Evolutionary conservation across 257 asterid genomes (phyloP), one percentile per base, ranked within the genome.

Genomic region (Leptodermis oblonga): DNA sequence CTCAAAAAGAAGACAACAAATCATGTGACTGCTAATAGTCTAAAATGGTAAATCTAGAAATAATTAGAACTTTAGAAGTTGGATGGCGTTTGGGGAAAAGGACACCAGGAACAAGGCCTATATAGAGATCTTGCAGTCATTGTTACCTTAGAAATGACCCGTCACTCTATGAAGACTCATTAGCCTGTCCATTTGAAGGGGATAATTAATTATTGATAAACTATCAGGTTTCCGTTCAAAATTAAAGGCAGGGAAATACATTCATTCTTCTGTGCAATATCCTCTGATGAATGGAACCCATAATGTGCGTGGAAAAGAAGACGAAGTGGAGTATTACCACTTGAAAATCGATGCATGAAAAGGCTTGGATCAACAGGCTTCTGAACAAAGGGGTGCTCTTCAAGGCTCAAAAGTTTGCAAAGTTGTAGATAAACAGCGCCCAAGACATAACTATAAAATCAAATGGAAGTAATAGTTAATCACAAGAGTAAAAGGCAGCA

Each of bases 301-400:
- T 13, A 53, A 68, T 36, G 54, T 36, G 18, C 14, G 2, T 7
- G 15, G 28, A 36, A 37, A 8, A n/a, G 1, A 13, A 0, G 11
- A 31, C 2, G 3, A 1, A 51, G 9, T 49, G 61, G 37, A 77
- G 46, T 75, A 92, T 74, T 86, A 92, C 96, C 86, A 60, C 81
- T 82, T 52, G 94, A 69, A 73, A 92, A 89, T 73, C 88, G 79
- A 81, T 92, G 96, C 80, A 92, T 87, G 80, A 83, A 92, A 73
- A 92, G 94, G 80, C 96, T 92, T 30, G 98, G 98, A 83, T 92
- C 98, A 70, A 86, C 92, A 64, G 93, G 96, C 64, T 86, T 89
- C 72, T 82, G 90, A 78, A 89, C 79, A 76, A 87, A 70, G 23
- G 92, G 85, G 76, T 80, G 86, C 73, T 89, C 89, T 62, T 78